Conservation (phyloP, 2,329 filamentous ascomycete genomes). For the Microsporum canis region DNA sequence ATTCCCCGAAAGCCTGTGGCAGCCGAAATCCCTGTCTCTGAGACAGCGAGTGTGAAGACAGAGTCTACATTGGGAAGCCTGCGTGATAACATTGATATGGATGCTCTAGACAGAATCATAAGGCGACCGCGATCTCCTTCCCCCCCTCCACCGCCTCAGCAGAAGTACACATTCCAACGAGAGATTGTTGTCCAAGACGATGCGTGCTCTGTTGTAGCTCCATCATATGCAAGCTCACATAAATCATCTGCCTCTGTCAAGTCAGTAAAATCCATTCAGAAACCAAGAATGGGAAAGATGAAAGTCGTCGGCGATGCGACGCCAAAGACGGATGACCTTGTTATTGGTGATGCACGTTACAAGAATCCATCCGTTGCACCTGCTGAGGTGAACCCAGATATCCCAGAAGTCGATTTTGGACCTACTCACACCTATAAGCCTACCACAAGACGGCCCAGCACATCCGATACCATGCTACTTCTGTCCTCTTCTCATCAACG, state of each 20-base stretch:
- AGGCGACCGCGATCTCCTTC: constrained; percentile 14
- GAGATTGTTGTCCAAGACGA: constrained; percentile 43
- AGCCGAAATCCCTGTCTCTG: constrained; percentile 6
- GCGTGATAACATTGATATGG: constrained; percentile 36
- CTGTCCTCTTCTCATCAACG: constrained; percentile 20
- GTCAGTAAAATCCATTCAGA: constrained; percentile 35
- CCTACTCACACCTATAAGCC: constrained; percentile 62
- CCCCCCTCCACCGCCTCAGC: constrained; percentile 1
- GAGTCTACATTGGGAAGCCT: constrained; percentile 33
- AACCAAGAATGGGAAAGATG: constrained; percentile 65
- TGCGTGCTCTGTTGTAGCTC: constrained; percentile 51
- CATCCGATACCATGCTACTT: constrained; percentile 41
- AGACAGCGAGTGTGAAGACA: constrained; percentile 19
- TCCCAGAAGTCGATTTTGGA: constrained; percentile 75
- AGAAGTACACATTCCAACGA: constrained; percentile 4
- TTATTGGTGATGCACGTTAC: constrained; percentile 39
- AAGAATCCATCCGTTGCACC: constrained; percentile 24
- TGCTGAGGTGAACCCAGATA: constrained; percentile 38
- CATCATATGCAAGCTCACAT: constrained; percentile 66
- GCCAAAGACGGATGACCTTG: constrained; percentile 33
- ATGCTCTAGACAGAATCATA: constrained; percentile 41
- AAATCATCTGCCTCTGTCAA: constrained; percentile 40
- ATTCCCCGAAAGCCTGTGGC: constrained; percentile 39
- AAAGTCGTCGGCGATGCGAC: constrained; percentile 58
- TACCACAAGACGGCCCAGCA: constrained; percentile 43